These are phyloP conservation scores for Lichtheimia ramosa DNA, from an alignment of 371 early-diverging fungal species.

Conservation along the genomic window DNA sequence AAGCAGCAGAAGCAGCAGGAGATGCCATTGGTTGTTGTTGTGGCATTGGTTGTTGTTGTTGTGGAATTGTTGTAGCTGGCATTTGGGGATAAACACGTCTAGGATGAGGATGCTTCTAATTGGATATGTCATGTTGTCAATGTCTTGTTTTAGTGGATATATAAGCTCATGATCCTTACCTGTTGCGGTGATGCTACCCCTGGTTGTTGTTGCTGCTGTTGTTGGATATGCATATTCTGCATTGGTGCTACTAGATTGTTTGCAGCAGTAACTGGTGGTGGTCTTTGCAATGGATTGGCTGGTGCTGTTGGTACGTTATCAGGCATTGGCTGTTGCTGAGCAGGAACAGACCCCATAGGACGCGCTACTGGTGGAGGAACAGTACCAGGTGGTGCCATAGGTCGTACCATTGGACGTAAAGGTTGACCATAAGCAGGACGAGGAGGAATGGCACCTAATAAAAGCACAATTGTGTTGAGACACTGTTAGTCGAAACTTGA, in stretches of 20 bases:
- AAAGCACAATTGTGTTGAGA: neutral
- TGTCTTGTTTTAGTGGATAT: neutral
- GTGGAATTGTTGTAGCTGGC: conserved; percentile 24
- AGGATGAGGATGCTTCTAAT: conserved; percentile 5
- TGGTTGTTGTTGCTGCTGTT: conserved; percentile 9
- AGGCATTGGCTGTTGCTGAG: conserved; percentile 2
- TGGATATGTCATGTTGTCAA: neutral
- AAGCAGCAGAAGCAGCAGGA: conserved; percentile 2
- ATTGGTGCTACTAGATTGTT: conserved; percentile 22
- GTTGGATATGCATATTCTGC: conserved; percentile 37
- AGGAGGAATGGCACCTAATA: conserved; percentile 2
- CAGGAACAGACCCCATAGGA: neutral
- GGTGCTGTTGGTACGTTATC: conserved; percentile 1
- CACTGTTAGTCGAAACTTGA: neutral
- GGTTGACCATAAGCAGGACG: conserved; percentile 13
- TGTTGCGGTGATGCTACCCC: neutral
- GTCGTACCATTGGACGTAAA: conserved; percentile 8
- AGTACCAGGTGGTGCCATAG: conserved; percentile 1
- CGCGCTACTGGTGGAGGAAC: neutral
- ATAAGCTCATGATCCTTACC: neutral
- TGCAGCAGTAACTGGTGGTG: neutral
- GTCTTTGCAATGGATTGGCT: neutral
- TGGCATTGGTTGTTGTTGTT: conserved; percentile 10
- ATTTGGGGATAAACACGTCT: conserved; percentile 43
- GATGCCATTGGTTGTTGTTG: conserved; percentile 11